Evolutionary conservation across 192 early-diverging fungal genomes (phyloP), one percentile per base, ranked within the genome.

Genomic region (Entomortierella chlamydospora): DNA sequence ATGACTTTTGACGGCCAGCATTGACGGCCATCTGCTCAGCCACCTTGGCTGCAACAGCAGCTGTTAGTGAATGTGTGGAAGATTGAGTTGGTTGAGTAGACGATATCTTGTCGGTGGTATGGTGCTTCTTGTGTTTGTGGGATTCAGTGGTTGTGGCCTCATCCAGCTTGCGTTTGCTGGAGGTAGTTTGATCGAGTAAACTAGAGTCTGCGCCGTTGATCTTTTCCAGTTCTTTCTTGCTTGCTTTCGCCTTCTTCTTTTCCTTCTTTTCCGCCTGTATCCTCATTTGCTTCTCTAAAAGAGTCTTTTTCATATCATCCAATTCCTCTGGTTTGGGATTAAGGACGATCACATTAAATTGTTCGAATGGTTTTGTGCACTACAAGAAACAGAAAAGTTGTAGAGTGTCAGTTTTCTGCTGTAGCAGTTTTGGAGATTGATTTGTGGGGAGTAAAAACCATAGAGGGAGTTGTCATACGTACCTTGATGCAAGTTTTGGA

Each of bases 291-390:
- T 86, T 79, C 30, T 82, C 83, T 34, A 81, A 85, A 72, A 94
- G 77, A n/a, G 80, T 81, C 22, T 59, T 64, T 60, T 84, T 85
- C 72, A 93, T 84, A 1, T 60, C 51, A 61, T 90, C 90, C 6
- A 92, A 61, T 53, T 94, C 95, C 9, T 88, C 89, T 23, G 73
- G 67, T 41, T 67, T 71, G 6, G 95, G 86, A 79, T 96, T 96
- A 57, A 96, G 86, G 8, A 86, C 81, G 31, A 95, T 82, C 12
- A 92, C 68, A 81, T 93, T 91, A 1, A 83, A 72, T 9, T 73
- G 31, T 1, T 82, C 67, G 73, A 84, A 94, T 23, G 89, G 73
- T 55, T 87, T 88, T 18, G 85, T 72, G 69, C 95, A 96, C 88
- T 87, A 72, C 10, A n/a, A 12, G 52, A 37, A 51, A 54, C 2